A percentile compares a stretch with the other conserved stretches of the same genome.
Evolutionary conservation across 257 asterid genomes (phyloP).

Genomic region (Solanum bulbocastanum): DNA sequence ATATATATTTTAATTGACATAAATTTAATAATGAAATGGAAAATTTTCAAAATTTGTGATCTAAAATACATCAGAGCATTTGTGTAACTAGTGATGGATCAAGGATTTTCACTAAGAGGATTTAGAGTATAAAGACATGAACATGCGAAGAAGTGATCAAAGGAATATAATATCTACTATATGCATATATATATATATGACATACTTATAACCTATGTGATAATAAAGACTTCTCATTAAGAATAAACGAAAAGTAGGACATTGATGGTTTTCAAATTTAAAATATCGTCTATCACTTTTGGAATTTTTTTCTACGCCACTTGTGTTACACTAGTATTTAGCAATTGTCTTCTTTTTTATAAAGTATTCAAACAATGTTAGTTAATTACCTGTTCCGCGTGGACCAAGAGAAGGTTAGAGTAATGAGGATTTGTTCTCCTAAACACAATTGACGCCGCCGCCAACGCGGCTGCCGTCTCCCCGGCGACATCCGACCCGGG

Average conservation of each 20-base stretch:
- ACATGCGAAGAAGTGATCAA: background rate
- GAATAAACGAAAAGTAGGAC: background rate
- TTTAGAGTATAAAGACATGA: background rate
- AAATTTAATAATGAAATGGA: background rate
- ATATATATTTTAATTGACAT: background rate
- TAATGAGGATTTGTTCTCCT: conserved; percentile 56
- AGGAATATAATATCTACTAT: background rate
- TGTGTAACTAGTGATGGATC: background rate
- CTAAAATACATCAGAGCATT: background rate
- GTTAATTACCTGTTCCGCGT: conserved; percentile 43
- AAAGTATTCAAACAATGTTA: background rate
- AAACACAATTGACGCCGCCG: conserved; percentile 54
- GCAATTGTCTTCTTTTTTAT: background rate
- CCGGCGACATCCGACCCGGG: conserved; percentile 66
- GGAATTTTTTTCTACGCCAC: background rate
- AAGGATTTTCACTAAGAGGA: fast-evolving
- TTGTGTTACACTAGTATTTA: background rate
- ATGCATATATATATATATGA: background rate
- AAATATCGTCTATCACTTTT: background rate
- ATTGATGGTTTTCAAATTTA: background rate
- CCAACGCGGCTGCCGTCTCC: conserved; percentile 72
- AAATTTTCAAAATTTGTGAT: background rate
- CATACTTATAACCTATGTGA: background rate
- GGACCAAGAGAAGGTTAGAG: conserved; percentile 55
- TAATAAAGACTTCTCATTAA: background rate